Percentiles rank a stretch among this genome's conserved stretches.
These are phyloP conservation scores for Mytilinidion resinicola DNA, from an alignment of 495 filamentous ascomycete genomes.

Conservation along the genomic window DNA sequence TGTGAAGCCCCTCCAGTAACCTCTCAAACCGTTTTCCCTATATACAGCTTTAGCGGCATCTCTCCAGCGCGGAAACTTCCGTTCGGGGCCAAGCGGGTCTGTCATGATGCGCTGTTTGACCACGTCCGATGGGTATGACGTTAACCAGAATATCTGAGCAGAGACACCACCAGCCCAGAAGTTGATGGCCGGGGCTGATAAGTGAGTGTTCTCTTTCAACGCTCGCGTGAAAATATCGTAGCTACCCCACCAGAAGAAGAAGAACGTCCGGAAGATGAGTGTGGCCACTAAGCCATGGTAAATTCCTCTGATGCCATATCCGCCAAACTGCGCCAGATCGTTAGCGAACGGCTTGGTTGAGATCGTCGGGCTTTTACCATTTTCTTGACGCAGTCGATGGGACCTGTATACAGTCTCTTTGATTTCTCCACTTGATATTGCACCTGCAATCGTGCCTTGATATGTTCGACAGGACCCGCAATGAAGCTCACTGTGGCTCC, in stretches of 20 bases:
- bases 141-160: conserved; percentile 91
- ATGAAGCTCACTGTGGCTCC: conserved; percentile 88
- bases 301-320: conserved; percentile 69
- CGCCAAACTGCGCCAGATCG: conserved; percentile 32
- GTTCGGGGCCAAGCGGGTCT: conserved; percentile 67
- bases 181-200: conserved; percentile 76
- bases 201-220: conserved; percentile 57
- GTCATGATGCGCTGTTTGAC: conserved; percentile 99
- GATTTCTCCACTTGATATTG: conserved; percentile 76
- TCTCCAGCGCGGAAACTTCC: conserved; percentile 68
- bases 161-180: conserved; percentile 95
- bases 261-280: conserved; percentile 81
- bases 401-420: conserved; percentile 73
- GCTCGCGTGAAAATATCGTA: conserved; percentile 76
- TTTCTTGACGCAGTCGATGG: conserved; percentile 72
- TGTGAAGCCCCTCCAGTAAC: conserved; percentile 89
- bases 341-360: not conserved
- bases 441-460: conserved; percentile 89
- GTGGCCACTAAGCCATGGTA: conserved; percentile 84
- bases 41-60: conserved; percentile 74
- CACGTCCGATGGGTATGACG: conserved; percentile 86
- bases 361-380: conserved; percentile 45
- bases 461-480: conserved; percentile 88
- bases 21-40: conserved; percentile 62
- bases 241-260: conserved; percentile 95